A percentile compares a stretch with the other conserved stretches of the same genome.
phyloP scores from a whole-genome alignment of 257 asterid genomes.

The Echium plantagineum region DNA sequence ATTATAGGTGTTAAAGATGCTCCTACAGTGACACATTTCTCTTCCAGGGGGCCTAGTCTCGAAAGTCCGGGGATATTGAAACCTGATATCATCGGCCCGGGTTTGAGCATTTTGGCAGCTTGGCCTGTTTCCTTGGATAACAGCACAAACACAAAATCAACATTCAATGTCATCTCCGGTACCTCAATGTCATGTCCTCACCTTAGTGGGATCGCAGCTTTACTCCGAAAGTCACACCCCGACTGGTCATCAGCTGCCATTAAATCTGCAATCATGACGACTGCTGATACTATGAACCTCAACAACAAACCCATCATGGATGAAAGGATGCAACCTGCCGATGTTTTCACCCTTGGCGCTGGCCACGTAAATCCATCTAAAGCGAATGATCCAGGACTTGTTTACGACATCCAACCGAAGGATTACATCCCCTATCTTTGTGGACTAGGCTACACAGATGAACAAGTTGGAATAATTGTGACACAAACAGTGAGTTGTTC shows the following conservation, averaged over 20 bases:
- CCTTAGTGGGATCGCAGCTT: conserved; percentile 34
- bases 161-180: conserved; percentile 37
- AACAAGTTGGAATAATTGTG: conserved; percentile 12
- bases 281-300: conserved; percentile 26
- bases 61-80: conserved; percentile 42
- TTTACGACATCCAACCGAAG: background rate
- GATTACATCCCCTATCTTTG: conserved; percentile 26
- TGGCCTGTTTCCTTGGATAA: conserved; percentile 32
- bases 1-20: conserved; percentile 26
- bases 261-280: conserved; percentile 49
- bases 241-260: conserved; percentile 41
- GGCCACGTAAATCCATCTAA: conserved; percentile 40
- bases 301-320: conserved; percentile 20
- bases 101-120: conserved; percentile 41
- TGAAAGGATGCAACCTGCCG: conserved; percentile 20
- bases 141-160: conserved; percentile 11
- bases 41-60: conserved; percentile 34
- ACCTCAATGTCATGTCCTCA: conserved; percentile 54
- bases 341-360: conserved; percentile 26
- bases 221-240: conserved; percentile 31
- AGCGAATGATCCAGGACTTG: conserved; percentile 34
- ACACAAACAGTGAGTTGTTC: conserved; percentile 10
- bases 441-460: conserved; percentile 7
- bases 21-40: conserved; percentile 33
- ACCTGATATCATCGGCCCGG: conserved; percentile 59